Conservation (phyloP, 2,329 filamentous ascomycete species). For the Beauveria bassiana region DNA sequence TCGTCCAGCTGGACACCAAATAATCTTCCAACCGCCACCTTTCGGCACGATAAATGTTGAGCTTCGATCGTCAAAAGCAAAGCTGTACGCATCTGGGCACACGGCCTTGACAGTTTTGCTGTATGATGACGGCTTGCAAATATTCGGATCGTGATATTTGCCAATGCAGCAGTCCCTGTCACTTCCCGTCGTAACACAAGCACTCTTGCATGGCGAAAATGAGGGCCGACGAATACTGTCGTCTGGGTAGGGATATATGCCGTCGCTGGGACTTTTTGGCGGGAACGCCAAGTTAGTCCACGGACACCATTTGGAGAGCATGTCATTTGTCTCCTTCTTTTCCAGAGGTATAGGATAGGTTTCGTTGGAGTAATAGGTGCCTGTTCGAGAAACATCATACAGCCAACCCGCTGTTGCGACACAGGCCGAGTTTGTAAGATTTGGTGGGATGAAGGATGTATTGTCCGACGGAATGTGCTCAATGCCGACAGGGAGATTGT, state of each 20-base stretch:
- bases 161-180: slow-evolving; percentile 71
- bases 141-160: slow-evolving; percentile 51
- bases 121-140: slow-evolving; percentile 62
- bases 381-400: slow-evolving; percentile 44
- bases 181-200: slow-evolving; percentile 61
- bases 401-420: slow-evolving; percentile 62
- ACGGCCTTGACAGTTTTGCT: slow-evolving; percentile 62
- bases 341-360: slow-evolving; percentile 64
- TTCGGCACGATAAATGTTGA: slow-evolving; percentile 55
- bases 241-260: slow-evolving; percentile 74
- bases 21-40: slow-evolving; percentile 70
- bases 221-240: slow-evolving; percentile 60
- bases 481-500: slow-evolving; percentile 67
- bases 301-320: slow-evolving; percentile 66
- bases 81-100: slow-evolving; percentile 81
- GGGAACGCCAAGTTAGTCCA: slow-evolving; percentile 66
- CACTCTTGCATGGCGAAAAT: slow-evolving; percentile 72
- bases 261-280: slow-evolving; percentile 63
- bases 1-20: slow-evolving; percentile 62
- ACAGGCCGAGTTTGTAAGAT: slow-evolving; percentile 69
- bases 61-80: slow-evolving; percentile 52
- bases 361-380: slow-evolving; percentile 53
- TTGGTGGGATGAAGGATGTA: slow-evolving; percentile 61
- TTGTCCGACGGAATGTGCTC: slow-evolving; percentile 54
- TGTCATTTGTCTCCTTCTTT: slow-evolving; percentile 43